phyloP scores from a whole-genome alignment of 1,284 basidiomycete species.

The Puccinia coronata region DNA sequence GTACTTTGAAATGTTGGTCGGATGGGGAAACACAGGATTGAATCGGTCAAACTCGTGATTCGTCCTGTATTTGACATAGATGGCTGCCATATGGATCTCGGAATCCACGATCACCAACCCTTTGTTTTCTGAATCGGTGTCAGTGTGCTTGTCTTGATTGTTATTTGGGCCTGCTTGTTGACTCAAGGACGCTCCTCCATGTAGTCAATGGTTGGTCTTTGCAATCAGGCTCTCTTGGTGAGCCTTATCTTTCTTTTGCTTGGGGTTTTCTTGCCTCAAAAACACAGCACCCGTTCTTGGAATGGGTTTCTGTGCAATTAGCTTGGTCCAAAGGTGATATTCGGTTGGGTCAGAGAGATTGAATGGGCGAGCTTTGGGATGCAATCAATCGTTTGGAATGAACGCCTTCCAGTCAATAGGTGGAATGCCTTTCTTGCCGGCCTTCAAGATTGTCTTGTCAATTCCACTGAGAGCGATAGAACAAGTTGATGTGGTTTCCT shows the following conservation, averaged over 20 bases:
- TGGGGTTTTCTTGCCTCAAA: neutral
- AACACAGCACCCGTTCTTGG: neutral
- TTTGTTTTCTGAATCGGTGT: too few relatives aligned
- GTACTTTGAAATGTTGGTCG: neutral
- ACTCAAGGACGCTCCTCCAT: too few relatives aligned
- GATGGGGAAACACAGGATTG: neutral
- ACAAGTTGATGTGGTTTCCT: neutral
- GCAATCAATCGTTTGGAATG: neutral
- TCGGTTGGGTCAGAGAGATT: neutral
- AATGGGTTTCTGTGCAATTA: neutral
- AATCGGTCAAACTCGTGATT: neutral
- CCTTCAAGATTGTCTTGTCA: neutral
- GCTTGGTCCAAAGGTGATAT: neutral
- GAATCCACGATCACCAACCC: neutral
- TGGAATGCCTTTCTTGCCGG: neutral
- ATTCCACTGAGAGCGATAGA: neutral
- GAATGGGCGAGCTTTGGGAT: neutral
- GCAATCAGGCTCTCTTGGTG: neutral
- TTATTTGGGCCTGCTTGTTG: neutral
- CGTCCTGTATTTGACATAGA: neutral
- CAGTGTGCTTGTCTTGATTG: neutral
- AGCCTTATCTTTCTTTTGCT: neutral
- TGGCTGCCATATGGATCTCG: neutral
- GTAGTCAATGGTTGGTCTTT: neutral
- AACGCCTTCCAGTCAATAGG: neutral